Evolutionary conservation across 1,139 yeast genomes (phyloP).

Genomic region (Geotrichum australiense): DNA sequence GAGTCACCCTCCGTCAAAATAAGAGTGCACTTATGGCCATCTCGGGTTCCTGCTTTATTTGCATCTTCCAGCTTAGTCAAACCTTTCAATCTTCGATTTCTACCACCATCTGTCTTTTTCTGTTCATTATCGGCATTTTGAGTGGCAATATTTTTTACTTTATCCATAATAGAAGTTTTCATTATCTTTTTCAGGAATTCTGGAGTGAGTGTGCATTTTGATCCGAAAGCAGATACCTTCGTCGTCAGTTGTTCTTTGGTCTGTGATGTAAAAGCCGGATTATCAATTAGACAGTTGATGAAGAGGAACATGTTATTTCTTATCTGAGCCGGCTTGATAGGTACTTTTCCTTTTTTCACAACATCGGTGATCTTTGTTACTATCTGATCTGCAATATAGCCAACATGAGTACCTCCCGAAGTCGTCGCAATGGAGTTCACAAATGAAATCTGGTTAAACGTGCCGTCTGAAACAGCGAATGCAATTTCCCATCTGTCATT

Average conservation of each 20-base stretch:
- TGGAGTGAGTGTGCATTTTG: conserved; percentile 67
- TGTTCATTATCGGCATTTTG: conserved; percentile 84
- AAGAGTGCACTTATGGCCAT: conserved; percentile 85
- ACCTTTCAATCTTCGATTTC: conserved; percentile 80
- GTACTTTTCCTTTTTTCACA: conserved; percentile 68
- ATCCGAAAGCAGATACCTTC: conserved; percentile 81
- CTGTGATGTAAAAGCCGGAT: conserved; percentile 96
- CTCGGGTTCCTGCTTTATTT: conserved; percentile 90
- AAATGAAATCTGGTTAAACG: conserved; percentile 88
- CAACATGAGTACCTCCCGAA: conserved; percentile 94
- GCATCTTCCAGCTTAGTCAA: conserved; percentile 93
- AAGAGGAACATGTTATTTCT: conserved; percentile 86
- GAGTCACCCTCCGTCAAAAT: conserved; percentile 97
- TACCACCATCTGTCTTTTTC: conserved; percentile 92
- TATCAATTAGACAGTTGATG: conserved; percentile 86
- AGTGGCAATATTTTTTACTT: conserved; percentile 72
- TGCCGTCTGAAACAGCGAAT: conserved; percentile 85
- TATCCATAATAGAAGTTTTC: conserved; percentile 77
- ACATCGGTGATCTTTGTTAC: conserved; percentile 65
- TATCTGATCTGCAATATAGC: conserved; percentile 76
- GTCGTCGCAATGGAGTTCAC: conserved; percentile 98
- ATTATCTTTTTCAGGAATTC: conserved; percentile 65
- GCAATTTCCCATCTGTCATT: conserved; percentile 92
- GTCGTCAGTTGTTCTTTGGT: conserved; percentile 95
- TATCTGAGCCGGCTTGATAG: conserved; percentile 82